Conservation (phyloP, 352 stramenopile genomes). For the Pythium guiyangense region DNA sequence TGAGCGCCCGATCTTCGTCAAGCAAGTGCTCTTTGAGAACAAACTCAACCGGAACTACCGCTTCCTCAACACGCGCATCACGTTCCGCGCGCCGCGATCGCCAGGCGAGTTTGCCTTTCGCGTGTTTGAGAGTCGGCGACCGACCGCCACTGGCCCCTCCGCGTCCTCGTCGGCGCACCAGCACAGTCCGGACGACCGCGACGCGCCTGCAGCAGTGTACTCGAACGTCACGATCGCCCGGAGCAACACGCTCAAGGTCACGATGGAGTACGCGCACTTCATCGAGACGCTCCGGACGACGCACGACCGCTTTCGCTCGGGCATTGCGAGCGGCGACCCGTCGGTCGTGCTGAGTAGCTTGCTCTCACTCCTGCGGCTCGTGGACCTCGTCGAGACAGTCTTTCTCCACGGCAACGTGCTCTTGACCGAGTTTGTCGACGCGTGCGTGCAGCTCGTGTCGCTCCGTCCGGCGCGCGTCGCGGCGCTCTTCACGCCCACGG, state of each 20-base stretch:
- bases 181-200: slow-evolving; percentile 19
- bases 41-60: slow-evolving; percentile 61
- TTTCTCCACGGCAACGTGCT: slow-evolving; percentile 66
- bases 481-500: slow-evolving; percentile 36
- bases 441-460: slow-evolving; percentile 47
- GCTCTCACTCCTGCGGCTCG: slow-evolving; percentile 54
- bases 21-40: slow-evolving; percentile 79
- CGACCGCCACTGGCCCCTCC: background rate
- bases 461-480: slow-evolving; percentile 33
- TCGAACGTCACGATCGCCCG: slow-evolving; percentile 66
- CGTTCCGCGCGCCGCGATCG: slow-evolving; percentile 71
- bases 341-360: slow-evolving; percentile 58
- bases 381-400: slow-evolving; percentile 72
- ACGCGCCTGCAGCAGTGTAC: slow-evolving; percentile 22
- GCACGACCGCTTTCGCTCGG: slow-evolving; percentile 61
- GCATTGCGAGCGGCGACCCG: slow-evolving; percentile 42
- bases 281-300: slow-evolving; percentile 66
- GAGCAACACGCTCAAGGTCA: slow-evolving; percentile 70
- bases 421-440: slow-evolving; percentile 52
- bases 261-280: slow-evolving; percentile 75
- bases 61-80: slow-evolving; percentile 73
- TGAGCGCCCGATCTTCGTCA: slow-evolving; percentile 82
- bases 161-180: no score
- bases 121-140: slow-evolving; percentile 64
- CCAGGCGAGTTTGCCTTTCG: slow-evolving; percentile 82